These are phyloP conservation scores for Dothideomycetes sp. DNA, from an alignment of 2,329 filamentous ascomycete genomes.

Conservation along the genomic window DNA sequence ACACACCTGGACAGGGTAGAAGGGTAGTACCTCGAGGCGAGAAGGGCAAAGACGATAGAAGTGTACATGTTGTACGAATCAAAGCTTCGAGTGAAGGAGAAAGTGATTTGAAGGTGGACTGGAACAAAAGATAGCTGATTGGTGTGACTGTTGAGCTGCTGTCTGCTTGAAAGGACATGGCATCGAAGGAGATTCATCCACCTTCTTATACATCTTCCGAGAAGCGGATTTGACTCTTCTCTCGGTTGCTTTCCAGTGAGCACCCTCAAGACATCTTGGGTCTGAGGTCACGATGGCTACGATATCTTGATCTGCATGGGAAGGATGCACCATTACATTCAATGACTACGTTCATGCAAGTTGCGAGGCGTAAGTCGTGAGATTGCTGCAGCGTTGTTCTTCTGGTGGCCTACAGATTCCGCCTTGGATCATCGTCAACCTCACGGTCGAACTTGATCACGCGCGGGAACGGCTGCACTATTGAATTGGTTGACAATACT, in stretches of 20 bases:
- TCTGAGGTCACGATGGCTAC: not conserved
- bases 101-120: not conserved
- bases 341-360: not conserved
- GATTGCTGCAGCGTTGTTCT: too few relatives aligned
- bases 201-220: conserved; percentile 5
- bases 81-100: not conserved
- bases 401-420: too few relatives aligned
- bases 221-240: not conserved
- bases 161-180: not conserved
- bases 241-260: too few relatives aligned
- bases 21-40: conserved; percentile 4
- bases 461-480: conserved; percentile 11
- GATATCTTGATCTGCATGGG: not conserved
- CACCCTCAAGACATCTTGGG: not conserved
- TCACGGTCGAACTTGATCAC: too few relatives aligned
- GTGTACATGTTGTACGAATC: not conserved
- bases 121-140: not conserved
- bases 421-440: too few relatives aligned
- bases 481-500: conserved; percentile 6
- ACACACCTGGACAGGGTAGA: not conserved
- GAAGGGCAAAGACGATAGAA: conserved; percentile 3
- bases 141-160: not conserved
- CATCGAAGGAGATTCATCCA: too few relatives aligned
- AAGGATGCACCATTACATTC: not conserved
- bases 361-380: conserved; percentile 1